phyloP scores from a whole-genome alignment of 345 rosid species.

The Sisymbrium altissimum region DNA sequence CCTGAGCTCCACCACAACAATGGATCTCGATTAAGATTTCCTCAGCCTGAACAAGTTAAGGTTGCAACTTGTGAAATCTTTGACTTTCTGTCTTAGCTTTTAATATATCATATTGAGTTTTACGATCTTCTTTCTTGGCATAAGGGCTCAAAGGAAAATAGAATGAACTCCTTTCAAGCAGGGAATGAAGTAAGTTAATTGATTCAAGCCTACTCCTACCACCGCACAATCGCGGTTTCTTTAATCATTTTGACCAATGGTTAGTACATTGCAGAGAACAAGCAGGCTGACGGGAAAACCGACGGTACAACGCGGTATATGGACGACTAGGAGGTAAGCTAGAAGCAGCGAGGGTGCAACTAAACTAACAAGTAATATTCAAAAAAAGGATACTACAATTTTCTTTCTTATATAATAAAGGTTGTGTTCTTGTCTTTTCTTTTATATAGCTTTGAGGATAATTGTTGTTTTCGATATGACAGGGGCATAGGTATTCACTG shows the following conservation, averaged over 20 bases:
- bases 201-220: background rate
- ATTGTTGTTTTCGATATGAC: constrained; percentile 10
- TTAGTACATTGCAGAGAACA: constrained; percentile 33
- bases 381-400: background rate
- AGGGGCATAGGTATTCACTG: constrained; percentile 53
- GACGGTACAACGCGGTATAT: constrained; percentile 17
- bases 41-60: constrained; percentile 48
- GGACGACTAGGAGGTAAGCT: constrained; percentile 43
- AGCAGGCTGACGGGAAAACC: constrained; percentile 35
- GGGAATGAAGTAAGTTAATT: constrained; percentile 56
- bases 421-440: background rate
- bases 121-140: constrained; percentile 32
- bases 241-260: background rate
- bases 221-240: background rate
- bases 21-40: constrained; percentile 44
- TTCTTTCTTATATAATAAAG: background rate
- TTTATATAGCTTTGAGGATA: background rate
- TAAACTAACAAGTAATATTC: constrained; percentile 11
- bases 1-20: constrained; percentile 52
- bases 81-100: background rate
- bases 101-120: constrained; percentile 25
- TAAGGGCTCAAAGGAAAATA: constrained; percentile 93
- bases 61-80: constrained; percentile 32
- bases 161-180: constrained; percentile 51
- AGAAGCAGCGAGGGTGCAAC: background rate